phyloP scores from a whole-genome alignment of 805 yeast species.

The Maudiozyma barnettii region DNA sequence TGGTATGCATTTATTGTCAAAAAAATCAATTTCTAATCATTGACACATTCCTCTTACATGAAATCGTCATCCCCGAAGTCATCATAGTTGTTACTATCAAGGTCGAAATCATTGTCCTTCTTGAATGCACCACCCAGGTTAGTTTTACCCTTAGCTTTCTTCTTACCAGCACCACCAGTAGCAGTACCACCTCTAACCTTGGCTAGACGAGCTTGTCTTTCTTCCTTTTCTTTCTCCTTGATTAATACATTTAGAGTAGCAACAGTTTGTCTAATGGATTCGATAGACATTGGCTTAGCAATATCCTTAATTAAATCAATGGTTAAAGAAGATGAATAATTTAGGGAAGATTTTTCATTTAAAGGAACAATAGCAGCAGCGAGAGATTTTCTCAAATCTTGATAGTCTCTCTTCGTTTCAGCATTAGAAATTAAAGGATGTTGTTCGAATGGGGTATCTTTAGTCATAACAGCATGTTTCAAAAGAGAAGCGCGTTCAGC shows the following conservation, averaged over 20 bases:
- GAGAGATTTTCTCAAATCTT: conserved; percentile 65
- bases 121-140: conserved; percentile 54
- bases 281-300: conserved; percentile 70
- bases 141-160: conserved; percentile 78
- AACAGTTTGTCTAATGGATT: conserved; percentile 73
- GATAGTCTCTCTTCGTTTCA: conserved; percentile 68
- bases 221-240: conserved; percentile 81
- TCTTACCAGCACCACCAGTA: conserved; percentile 90
- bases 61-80: conserved; percentile 76
- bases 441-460: conserved; percentile 50
- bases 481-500: conserved; percentile 28
- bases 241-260: conserved; percentile 73
- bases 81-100: conserved; percentile 41
- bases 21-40: neutral
- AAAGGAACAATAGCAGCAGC: conserved; percentile 51
- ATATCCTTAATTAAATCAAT: conserved; percentile 81
- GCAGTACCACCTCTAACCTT: conserved; percentile 73
- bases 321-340: conserved; percentile 67
- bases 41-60: conserved; percentile 39
- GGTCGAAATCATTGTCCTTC: conserved; percentile 55
- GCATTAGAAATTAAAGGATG: conserved; percentile 77
- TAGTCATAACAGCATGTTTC: conserved; percentile 25
- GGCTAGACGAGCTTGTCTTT: conserved; percentile 76
- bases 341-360: conserved; percentile 50
- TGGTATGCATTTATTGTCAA: too few relatives aligned